phyloP scores from a whole-genome alignment of 495 filamentous ascomycete species.

The Terfezia claveryi region DNA sequence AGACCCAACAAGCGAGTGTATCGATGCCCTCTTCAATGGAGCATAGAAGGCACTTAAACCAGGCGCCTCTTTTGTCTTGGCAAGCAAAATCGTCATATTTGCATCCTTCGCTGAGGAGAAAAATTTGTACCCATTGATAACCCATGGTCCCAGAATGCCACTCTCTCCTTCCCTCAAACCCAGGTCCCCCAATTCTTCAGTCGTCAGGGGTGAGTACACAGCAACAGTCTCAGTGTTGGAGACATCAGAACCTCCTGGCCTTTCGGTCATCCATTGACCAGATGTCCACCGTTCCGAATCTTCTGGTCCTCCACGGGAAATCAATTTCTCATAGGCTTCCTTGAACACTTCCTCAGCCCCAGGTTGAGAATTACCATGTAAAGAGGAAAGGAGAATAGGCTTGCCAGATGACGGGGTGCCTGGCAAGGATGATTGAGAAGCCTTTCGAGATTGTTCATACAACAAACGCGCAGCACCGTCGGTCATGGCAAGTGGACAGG shows the following conservation, averaged over 20 bases:
- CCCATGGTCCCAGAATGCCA: conserved; percentile 34
- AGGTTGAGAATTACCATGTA: conserved; percentile 1
- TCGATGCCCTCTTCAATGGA: conserved; percentile 31
- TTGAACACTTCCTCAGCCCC: conserved; percentile 25
- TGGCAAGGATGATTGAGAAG: too few relatives aligned
- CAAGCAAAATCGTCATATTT: conserved; percentile 46
- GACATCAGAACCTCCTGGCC: conserved; percentile 53
- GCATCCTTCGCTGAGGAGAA: conserved; percentile 57
- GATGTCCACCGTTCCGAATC: conserved; percentile 43
- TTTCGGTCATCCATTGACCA: conserved; percentile 75
- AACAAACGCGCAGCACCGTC: too few relatives aligned
- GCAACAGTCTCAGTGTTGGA: conserved; percentile 47
- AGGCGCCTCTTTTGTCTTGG: conserved; percentile 27
- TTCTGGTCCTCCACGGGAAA: conserved; percentile 26
- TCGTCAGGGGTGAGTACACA: conserved; percentile 15
- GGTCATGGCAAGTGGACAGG: too few relatives aligned
- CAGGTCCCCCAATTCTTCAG: neutral
- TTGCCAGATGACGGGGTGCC: too few relatives aligned
- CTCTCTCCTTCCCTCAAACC: conserved; percentile 11
- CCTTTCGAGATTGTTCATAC: too few relatives aligned
- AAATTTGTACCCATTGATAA: conserved; percentile 51
- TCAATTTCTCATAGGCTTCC: conserved; percentile 28
- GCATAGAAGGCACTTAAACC: conserved; percentile 44
- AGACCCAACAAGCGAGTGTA: conserved; percentile 5
- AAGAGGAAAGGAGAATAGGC: too few relatives aligned